These are phyloP conservation scores for Urochloa ruziziensis DNA, from an alignment of 176 grass and related monocot species.

Conservation along the genomic window DNA sequence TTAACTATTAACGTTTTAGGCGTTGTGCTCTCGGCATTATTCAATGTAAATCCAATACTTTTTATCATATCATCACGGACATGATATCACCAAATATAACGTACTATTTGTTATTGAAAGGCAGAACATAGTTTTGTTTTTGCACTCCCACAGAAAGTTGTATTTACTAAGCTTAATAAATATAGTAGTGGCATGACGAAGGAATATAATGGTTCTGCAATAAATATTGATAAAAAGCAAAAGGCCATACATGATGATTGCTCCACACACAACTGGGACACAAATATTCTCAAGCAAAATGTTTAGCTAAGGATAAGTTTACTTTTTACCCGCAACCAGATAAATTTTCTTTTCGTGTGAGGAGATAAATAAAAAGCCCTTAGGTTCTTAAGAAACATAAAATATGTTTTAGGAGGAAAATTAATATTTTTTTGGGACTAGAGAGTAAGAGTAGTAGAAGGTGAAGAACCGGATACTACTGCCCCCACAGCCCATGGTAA, in stretches of 20 bases:
- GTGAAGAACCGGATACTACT: conserved; percentile 21
- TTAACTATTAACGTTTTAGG: not conserved
- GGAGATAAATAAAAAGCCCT: not conserved
- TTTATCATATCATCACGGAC: too few relatives aligned
- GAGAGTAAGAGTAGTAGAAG: not conserved
- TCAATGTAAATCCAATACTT: too few relatives aligned
- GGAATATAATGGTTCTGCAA: not conserved
- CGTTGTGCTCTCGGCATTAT: not conserved
- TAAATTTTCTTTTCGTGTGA: not conserved
- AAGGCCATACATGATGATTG: not conserved
- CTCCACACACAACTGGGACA: not conserved
- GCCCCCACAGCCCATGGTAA: not conserved
- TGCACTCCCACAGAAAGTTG: too few relatives aligned
- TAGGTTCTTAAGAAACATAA: too few relatives aligned
- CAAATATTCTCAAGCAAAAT: not conserved
- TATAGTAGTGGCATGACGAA: not conserved
- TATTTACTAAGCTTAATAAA: not conserved
- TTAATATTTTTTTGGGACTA: not conserved
- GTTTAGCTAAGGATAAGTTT: too few relatives aligned
- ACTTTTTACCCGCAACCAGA: not conserved
- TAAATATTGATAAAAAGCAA: not conserved
- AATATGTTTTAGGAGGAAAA: too few relatives aligned
- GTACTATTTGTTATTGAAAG: not conserved
- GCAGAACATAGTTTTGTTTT: not conserved
- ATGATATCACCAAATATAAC: not conserved